Evolutionary conservation across 108 stramenopile species (phyloP), one percentile per base, ranked within the genome.

Genomic region (Pseudonitzschia pungens): DNA sequence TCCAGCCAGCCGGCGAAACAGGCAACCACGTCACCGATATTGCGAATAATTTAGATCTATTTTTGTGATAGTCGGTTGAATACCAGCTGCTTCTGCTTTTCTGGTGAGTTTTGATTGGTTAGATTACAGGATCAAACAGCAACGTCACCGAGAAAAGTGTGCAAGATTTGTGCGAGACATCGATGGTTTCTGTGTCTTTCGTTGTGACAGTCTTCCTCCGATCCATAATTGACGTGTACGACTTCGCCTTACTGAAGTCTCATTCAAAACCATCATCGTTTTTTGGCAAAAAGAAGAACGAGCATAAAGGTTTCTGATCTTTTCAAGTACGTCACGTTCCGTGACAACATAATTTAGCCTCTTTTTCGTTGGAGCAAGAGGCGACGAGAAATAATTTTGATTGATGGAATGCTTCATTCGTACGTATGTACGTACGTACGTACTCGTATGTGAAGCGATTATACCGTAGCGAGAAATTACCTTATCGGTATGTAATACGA

Each of bases 141-240:
- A 22, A 55, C 54, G 54, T 55, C 54, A 55, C 45, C 14, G 18
- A 10, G 1, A 48, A 18, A 48, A 48, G 10, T 8, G 45, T 48
- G 36, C 3, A 48, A 36, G 9, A 48, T 18, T 48, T 48, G 45
- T 48, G 45, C 45, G 36, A 36, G 45, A 48, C 45, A 48, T 48
- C 7, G 9, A 48, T 11, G 45, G 16, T 48, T 4, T 8, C 9
- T 48, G 45, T 48, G 45, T 48, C 45, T 48, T 48, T 48, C 45
- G 2, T 48, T 14, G 14, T 11, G 45, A 48, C 45, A 48, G 18
- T 18, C 45, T 48, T 48, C 45, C 5, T 48, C 45, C 45, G 45
- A 48, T 48, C 18, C 45, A 48, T 48, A 48, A 48, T 48, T 48
- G 45, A 48, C 45, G 45, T 48, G 45, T 48, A 48, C 45, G n/a